Conservation (phyloP, 2,329 filamentous ascomycete species). For the Aspergillus cejpii region DNA sequence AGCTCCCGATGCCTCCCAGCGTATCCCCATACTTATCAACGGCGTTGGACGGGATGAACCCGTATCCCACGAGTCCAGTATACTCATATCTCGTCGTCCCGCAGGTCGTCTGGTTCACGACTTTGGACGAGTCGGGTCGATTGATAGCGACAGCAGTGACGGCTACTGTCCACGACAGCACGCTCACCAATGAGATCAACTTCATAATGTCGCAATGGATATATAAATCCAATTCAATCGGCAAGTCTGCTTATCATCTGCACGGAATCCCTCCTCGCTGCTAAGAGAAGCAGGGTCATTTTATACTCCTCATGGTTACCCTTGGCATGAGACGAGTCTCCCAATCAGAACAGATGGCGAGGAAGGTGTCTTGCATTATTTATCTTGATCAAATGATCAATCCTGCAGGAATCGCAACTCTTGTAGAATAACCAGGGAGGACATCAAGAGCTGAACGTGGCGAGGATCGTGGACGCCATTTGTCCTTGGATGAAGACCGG, state of each 20-base stretch:
- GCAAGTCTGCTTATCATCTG: no score
- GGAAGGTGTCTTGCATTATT: background rate
- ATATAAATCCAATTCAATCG: background rate
- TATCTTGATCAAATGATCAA: background rate
- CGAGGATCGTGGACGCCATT: slow-evolving; percentile 4
- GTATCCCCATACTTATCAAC: slow-evolving; percentile 64
- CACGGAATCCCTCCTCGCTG: no score
- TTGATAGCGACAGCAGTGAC: slow-evolving; percentile 9
- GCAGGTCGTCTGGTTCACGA: slow-evolving; percentile 50
- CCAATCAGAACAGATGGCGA: background rate
- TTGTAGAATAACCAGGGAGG: no score
- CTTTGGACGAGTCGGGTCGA: slow-evolving; percentile 1
- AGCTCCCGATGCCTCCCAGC: slow-evolving; percentile 59
- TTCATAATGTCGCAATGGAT: slow-evolving; percentile 15
- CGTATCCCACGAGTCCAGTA: slow-evolving; percentile 60
- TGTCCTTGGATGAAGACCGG: background rate
- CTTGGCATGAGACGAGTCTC: background rate
- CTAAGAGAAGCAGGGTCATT: background rate
- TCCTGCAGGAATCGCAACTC: background rate
- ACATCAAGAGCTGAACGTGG: slow-evolving; percentile 11
- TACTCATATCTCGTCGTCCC: slow-evolving; percentile 60
- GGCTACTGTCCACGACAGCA: slow-evolving; percentile 15
- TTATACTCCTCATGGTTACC: background rate
- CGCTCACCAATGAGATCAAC: slow-evolving; percentile 9
- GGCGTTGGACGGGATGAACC: slow-evolving; percentile 51